These are phyloP conservation scores for Scheffersomyces lignicola DNA, from an alignment of 1,139 yeast species.

Conservation along the genomic window DNA sequence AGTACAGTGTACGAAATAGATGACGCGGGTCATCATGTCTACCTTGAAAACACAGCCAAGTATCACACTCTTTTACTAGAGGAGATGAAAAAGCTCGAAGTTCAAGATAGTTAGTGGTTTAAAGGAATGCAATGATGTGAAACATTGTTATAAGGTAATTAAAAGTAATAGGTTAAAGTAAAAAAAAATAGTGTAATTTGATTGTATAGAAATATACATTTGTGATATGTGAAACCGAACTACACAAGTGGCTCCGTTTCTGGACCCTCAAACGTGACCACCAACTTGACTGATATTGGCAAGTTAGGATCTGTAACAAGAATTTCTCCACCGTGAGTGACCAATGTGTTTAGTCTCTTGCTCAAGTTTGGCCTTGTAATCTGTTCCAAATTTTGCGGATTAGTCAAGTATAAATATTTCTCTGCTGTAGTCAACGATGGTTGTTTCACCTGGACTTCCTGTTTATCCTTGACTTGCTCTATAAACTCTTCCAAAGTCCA, in stretches of 20 bases:
- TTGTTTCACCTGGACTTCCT: conserved; percentile 41
- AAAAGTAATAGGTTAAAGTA: too few species aligned
- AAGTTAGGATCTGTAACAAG: conserved; percentile 58
- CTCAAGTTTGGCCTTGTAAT: conserved; percentile 49
- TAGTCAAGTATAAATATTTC: conserved; percentile 47
- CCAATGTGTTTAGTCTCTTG: conserved; percentile 34
- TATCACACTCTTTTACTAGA: conserved; percentile 52
- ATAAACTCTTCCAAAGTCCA: conserved; percentile 53
- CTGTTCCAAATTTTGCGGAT: conserved; percentile 52
- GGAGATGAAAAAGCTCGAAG: conserved; percentile 25
- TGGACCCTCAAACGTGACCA: conserved; percentile 25
- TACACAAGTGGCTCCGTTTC: conserved; percentile 13
- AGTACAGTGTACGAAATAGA: conserved; percentile 49
- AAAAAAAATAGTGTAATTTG: too few species aligned
- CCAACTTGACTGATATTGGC: conserved; percentile 42
- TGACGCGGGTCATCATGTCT: conserved; percentile 70
- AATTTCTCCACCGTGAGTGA: conserved; percentile 49
- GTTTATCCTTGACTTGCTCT: conserved; percentile 31
- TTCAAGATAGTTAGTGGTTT: too few species aligned
- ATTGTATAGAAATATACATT: too few species aligned
- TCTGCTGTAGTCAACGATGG: conserved; percentile 54
- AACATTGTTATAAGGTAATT: too few species aligned
- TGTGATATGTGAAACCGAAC: too few species aligned
- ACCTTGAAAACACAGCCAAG: conserved; percentile 55
- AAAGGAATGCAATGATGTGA: too few species aligned